Base-by-base conservation (phyloP, 176 grass and related monocot genomes). In the Triticum timopheevii region DNA sequence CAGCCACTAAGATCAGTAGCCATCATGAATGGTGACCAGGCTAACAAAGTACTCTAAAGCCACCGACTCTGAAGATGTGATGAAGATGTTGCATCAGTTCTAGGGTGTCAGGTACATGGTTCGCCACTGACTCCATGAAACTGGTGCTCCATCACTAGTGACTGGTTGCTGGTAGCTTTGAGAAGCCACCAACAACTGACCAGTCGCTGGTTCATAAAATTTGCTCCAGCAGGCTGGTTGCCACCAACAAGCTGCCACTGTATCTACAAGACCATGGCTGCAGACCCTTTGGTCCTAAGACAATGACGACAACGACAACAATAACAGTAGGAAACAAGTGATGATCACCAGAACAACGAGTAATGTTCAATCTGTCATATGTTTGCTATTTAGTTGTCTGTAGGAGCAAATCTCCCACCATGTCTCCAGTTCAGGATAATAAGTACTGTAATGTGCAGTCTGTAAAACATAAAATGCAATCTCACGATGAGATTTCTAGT, bases 391-490 rank as follows among this genome's bases (percentile, higher is more conserved):
- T 49, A 50, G 62, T 70, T 68, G 38, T 81, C 30, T 27, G 8
- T 8, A 54, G 72, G 64, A 86, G 84, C 31, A 10, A 69, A 69
- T 31, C 30, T 67, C 44, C 79, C 47, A 79, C 79, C 9, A 50
- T 83, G 58, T 88, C 74, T 33, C 80, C 28, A 59, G 19, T 59
- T 59, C 20, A 44, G n/a, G 33, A 81, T 35, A 44, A 73, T 39
- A 80, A 83, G 27, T 61, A 83, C n/a, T 68, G 68, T 20, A 15
- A 13, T 61, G 69, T 33, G 19, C 68, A 50, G 19, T 78, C 54
- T 61, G 52, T 78, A 72, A 54, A 54, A 79, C 77, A 87, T 61
- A 70, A 80, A 22, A 27, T 23, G 71, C 80, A 78, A 61, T 67
- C 52, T 52, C 20, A 20, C 45, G 34, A 84, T 56, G 70, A 72